Percentiles rank a stretch among this genome's conserved stretches.
Evolutionary conservation across 768 basidiomycete species (phyloP).

Genomic region (Cystobasidium ongulense): DNA sequence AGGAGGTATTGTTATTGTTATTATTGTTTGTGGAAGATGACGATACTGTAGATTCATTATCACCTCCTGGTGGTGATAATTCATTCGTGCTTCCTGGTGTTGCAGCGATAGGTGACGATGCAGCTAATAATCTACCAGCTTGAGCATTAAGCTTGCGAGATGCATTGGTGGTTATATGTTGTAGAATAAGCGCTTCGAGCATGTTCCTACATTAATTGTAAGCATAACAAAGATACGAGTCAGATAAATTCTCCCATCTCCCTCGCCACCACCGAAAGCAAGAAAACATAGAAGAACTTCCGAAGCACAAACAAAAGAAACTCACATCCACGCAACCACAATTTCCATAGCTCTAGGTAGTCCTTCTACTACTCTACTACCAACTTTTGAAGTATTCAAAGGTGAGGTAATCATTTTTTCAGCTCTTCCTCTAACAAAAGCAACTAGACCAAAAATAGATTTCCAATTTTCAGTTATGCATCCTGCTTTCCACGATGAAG

Average conservation of each 20-base stretch:
- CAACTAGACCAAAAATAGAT: conserved; percentile 38
- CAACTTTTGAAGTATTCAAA: neutral
- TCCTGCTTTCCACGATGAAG: conserved; percentile 29
- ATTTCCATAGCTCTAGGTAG: conserved; percentile 15
- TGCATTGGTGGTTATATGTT: conserved; percentile 21
- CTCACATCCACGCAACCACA: conserved; percentile 25
- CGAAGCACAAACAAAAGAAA: neutral
- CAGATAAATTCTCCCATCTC: no score
- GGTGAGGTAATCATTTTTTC: conserved; percentile 26
- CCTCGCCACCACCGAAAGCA: no score
- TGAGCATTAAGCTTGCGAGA: conserved; percentile 16
- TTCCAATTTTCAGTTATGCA: conserved; percentile 36
- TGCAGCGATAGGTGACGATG: neutral
- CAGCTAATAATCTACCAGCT: neutral
- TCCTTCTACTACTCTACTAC: neutral
- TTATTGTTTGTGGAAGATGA: neutral
- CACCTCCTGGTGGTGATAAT: conserved; percentile 13
- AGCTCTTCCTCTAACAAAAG: conserved; percentile 35
- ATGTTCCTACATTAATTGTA: neutral
- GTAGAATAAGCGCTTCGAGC: conserved; percentile 32
- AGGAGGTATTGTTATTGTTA: neutral
- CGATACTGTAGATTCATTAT: neutral
- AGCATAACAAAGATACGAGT: no score
- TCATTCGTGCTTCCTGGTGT: neutral
- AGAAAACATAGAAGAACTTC: no score